phyloP scores from a whole-genome alignment of 1,139 yeast species.

The Blastobotrys petasosporus region DNA sequence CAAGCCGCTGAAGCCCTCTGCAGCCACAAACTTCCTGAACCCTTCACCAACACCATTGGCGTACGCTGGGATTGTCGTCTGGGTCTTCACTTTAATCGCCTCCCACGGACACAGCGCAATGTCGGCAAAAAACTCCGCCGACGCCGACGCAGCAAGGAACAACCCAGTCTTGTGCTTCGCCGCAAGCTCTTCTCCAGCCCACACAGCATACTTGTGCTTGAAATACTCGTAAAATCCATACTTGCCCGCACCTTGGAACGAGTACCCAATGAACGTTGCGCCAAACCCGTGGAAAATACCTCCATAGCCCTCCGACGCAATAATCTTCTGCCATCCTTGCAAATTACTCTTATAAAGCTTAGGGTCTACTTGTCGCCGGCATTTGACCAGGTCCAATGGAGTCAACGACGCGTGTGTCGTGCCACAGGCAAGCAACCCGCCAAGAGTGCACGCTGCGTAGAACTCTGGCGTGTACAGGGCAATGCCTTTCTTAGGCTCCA shows the following conservation, averaged over 20 bases:
- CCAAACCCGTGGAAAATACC: conserved; percentile 82
- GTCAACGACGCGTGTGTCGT: conserved; percentile 92
- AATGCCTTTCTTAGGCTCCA: conserved; percentile 32
- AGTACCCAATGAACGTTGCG: conserved; percentile 86
- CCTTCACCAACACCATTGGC: conserved; percentile 61
- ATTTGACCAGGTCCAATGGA: conserved; percentile 87
- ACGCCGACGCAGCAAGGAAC: conserved; percentile 77
- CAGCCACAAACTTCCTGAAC: conserved; percentile 54
- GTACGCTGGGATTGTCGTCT: conserved; percentile 83
- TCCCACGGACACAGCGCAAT: conserved; percentile 85
- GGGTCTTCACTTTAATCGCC: conserved; percentile 87
- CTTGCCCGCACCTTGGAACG: conserved; percentile 93
- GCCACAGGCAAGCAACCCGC: conserved; percentile 87
- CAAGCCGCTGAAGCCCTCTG: conserved; percentile 67
- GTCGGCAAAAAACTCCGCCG: conserved; percentile 91
- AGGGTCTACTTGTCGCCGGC: conserved; percentile 83
- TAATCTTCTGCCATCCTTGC: conserved; percentile 71
- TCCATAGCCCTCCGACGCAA: conserved; percentile 62
- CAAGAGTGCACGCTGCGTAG: conserved; percentile 76
- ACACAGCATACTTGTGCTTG: conserved; percentile 66
- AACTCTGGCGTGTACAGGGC: conserved; percentile 62
- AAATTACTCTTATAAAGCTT: conserved; percentile 63
- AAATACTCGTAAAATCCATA: conserved; percentile 90
- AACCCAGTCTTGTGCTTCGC: conserved; percentile 66
- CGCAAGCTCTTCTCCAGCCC: conserved; percentile 61